Percentiles rank a stretch among this genome's conserved stretches.
Evolutionary conservation across 2,329 filamentous ascomycete species (phyloP).

Genomic region (Alternaria solani): DNA sequence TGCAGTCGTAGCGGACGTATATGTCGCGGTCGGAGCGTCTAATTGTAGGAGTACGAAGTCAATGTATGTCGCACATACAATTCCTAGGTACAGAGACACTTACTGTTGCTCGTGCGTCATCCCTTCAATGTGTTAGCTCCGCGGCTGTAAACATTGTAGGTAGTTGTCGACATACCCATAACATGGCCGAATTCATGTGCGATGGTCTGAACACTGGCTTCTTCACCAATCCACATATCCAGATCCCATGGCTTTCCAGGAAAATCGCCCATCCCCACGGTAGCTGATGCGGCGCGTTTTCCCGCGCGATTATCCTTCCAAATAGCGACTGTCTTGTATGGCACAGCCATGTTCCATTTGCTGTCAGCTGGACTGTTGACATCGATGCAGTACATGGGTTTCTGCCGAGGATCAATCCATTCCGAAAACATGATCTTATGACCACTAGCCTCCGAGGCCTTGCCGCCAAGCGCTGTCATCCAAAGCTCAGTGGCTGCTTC

Average conservation of each 20-base stretch:
- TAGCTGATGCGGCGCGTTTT: neutral
- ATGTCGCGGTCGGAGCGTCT: neutral
- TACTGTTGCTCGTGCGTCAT: neutral
- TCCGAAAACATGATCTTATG: slow-evolving; percentile 3
- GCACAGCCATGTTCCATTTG: slow-evolving; percentile 1
- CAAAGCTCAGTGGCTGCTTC: neutral
- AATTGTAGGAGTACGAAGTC: too few relatives aligned
- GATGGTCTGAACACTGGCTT: neutral
- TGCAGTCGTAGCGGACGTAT: neutral
- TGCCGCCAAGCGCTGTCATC: neutral
- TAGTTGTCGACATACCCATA: neutral
- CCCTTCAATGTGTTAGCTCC: neutral
- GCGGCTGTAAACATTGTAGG: too few relatives aligned
- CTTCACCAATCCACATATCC: neutral
- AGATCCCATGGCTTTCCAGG: slow-evolving; percentile 1
- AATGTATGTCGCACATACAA: too few relatives aligned
- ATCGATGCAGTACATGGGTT: slow-evolving; percentile 2
- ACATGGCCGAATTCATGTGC: slow-evolving; percentile 1
- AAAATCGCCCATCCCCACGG: neutral
- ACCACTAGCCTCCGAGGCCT: neutral
- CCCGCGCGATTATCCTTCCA: neutral
- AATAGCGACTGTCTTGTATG: slow-evolving; percentile 2
- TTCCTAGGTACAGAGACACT: too few relatives aligned
- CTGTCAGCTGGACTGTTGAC: neutral
- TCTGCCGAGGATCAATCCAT: neutral